These are phyloP conservation scores for Zoysia matrella DNA, from an alignment of 202 grass and related monocot species.

Conservation along the genomic window DNA sequence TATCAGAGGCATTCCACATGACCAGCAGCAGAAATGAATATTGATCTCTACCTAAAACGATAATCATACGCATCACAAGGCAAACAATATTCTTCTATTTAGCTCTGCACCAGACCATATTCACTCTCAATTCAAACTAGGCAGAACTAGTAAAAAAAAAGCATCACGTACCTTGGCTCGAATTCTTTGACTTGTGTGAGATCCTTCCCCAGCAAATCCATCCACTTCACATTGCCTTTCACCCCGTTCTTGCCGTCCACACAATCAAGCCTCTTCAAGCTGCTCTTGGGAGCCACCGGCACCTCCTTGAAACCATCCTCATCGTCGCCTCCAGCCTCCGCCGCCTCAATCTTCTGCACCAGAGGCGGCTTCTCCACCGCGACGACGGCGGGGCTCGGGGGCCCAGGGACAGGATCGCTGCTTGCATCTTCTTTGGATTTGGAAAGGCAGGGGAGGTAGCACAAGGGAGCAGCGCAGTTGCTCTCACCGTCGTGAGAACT, in stretches of 20 bases:
- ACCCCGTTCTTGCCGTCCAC: conserved; percentile 14
- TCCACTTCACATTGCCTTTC: conserved; percentile 69
- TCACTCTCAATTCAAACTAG: too few relatives aligned
- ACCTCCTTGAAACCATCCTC: conserved; percentile 9
- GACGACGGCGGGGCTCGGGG: not conserved
- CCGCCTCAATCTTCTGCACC: conserved; percentile 19
- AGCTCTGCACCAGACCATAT: too few relatives aligned
- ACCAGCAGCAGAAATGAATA: not conserved
- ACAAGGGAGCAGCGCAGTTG: conserved; percentile 46
- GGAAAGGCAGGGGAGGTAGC: conserved; percentile 37
- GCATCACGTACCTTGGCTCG: conserved; percentile 40
- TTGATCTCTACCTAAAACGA: conserved; percentile 22
- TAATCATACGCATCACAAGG: conserved; percentile 15
- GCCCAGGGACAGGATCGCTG: not conserved
- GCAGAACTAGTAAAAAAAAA: not conserved
- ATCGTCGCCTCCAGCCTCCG: not conserved
- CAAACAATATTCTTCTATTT: too few relatives aligned
- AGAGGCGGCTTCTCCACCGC: not conserved
- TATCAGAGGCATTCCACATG: conserved; percentile 33
- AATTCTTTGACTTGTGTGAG: conserved; percentile 64
- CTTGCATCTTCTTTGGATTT: conserved; percentile 24
- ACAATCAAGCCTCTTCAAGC: conserved; percentile 48
- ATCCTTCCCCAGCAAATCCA: conserved; percentile 67
- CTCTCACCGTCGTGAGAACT: conserved; percentile 47
- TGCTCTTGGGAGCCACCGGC: conserved; percentile 52